Percentiles rank a stretch among this genome's conserved stretches.
Evolutionary conservation across 805 yeast genomes (phyloP).

Genomic region (Clavispora fructus): DNA sequence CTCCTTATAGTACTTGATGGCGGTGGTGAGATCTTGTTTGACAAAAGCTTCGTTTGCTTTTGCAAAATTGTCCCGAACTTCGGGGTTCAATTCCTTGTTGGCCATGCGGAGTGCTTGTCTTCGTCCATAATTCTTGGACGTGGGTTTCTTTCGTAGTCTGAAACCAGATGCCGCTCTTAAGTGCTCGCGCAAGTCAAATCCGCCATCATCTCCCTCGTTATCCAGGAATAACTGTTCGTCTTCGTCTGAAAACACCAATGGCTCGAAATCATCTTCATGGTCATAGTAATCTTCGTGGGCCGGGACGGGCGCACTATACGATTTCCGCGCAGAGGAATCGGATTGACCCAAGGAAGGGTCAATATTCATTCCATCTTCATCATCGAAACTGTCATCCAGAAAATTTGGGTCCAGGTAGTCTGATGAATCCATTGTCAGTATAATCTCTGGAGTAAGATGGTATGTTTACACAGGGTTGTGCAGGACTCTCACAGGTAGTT

Average conservation of each 20-base stretch:
- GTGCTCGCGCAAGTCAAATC: conserved; percentile 53
- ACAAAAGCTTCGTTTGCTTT: conserved; percentile 81
- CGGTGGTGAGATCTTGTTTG: conserved; percentile 51
- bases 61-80: conserved; percentile 59
- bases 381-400: background rate
- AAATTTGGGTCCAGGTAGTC: background rate
- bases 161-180: conserved; percentile 65
- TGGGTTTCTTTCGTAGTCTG: conserved; percentile 37
- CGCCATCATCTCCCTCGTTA: conserved; percentile 35
- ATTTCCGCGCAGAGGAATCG: background rate
- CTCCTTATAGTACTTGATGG: conserved; percentile 55
- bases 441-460: background rate
- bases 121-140: conserved; percentile 31
- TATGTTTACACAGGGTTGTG: background rate
- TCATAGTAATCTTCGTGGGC: conserved; percentile 1
- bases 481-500: background rate
- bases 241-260: conserved; percentile 19
- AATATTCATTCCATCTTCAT: background rate
- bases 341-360: background rate
- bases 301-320: background rate
- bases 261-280: conserved; percentile 12
- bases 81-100: conserved; percentile 58
- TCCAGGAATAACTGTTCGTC: conserved; percentile 18
- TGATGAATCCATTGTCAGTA: background rate
- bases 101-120: conserved; percentile 31